A percentile compares a stretch with the other conserved stretches of the same genome.
Conservation (phyloP, 2,329 filamentous ascomycete species). For the Diaporthe longicolla region DNA sequence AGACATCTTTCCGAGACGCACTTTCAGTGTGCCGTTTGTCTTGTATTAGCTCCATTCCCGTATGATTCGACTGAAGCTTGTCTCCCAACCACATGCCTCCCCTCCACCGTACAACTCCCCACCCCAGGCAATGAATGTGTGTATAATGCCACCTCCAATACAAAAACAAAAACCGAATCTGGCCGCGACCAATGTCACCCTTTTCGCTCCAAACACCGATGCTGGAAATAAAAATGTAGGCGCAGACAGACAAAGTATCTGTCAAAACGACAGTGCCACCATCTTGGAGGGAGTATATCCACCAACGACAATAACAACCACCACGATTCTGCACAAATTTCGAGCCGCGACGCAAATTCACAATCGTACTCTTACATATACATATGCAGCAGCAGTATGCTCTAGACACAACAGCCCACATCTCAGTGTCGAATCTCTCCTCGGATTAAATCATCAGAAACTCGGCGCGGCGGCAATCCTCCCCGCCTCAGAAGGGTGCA, state of each 20-base stretch:
- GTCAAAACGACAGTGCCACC: no score
- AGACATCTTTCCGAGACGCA: neutral
- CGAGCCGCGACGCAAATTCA: neutral
- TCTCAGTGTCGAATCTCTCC: no score
- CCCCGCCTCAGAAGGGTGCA: conserved; percentile 64
- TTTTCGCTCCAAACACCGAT: conserved; percentile 37
- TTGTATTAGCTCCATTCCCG: conserved; percentile 25
- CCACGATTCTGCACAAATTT: neutral
- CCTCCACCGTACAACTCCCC: neutral
- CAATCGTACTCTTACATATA: conserved; percentile 21
- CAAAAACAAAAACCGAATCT: neutral
- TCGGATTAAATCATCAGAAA: conserved; percentile 44
- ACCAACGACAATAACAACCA: neutral
- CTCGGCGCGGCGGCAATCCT: conserved; percentile 45
- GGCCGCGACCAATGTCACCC: neutral
- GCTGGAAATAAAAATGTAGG: conserved; percentile 21
- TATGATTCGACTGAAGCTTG: conserved; percentile 1
- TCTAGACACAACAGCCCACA: neutral
- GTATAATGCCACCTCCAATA: conserved; percentile 1
- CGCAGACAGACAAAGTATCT: no score
- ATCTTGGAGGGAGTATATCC: no score
- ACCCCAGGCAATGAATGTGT: neutral
- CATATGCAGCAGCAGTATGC: neutral
- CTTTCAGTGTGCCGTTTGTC: conserved; percentile 17
- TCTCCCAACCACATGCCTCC: neutral